These are phyloP conservation scores for Xylaria telfairii DNA, from an alignment of 495 filamentous ascomycete species.

Conservation along the genomic window DNA sequence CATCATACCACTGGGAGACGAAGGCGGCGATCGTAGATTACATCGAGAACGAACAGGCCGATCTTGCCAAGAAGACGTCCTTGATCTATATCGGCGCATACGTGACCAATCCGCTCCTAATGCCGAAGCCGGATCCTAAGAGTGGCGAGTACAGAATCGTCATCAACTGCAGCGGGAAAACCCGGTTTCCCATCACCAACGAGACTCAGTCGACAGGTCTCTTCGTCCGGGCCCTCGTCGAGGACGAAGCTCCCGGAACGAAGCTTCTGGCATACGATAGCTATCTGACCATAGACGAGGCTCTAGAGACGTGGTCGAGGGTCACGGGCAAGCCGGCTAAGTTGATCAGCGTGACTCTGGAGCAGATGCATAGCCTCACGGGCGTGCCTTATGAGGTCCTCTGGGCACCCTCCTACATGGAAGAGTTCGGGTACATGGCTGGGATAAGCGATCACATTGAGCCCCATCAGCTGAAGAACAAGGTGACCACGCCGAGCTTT, in stretches of 20 bases:
- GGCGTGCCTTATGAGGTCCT: conserved; percentile 49
- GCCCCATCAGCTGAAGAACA: conserved; percentile 42
- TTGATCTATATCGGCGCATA: conserved; percentile 46
- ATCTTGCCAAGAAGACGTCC: conserved; percentile 39
- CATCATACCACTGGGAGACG: conserved; percentile 47
- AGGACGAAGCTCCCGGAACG: conserved; percentile 44
- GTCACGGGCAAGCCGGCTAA: conserved; percentile 41
- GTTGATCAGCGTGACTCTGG: conserved; percentile 35
- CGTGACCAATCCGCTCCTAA: conserved; percentile 35
- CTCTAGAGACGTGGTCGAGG: conserved; percentile 41
- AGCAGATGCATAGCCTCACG: conserved; percentile 43
- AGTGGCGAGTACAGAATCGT: conserved; percentile 38
- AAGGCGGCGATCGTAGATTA: conserved; percentile 48
- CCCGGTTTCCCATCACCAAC: conserved; percentile 48
- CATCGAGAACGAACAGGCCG: conserved; percentile 38
- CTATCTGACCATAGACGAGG: conserved; percentile 40
- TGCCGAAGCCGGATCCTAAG: conserved; percentile 37
- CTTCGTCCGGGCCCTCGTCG: conserved; percentile 52
- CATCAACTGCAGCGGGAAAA: conserved; percentile 34
- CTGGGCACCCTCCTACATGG: conserved; percentile 39
- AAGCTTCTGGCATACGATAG: conserved; percentile 54
- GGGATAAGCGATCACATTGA: conserved; percentile 43
- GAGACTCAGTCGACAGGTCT: conserved; percentile 44
- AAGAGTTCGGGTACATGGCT: conserved; percentile 51
- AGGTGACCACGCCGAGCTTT: conserved; percentile 37